A percentile compares a stretch with the other conserved stretches of the same genome.
Conservation (phyloP, 352 stramenopile genomes). For the Pythium aphanidermatum region DNA sequence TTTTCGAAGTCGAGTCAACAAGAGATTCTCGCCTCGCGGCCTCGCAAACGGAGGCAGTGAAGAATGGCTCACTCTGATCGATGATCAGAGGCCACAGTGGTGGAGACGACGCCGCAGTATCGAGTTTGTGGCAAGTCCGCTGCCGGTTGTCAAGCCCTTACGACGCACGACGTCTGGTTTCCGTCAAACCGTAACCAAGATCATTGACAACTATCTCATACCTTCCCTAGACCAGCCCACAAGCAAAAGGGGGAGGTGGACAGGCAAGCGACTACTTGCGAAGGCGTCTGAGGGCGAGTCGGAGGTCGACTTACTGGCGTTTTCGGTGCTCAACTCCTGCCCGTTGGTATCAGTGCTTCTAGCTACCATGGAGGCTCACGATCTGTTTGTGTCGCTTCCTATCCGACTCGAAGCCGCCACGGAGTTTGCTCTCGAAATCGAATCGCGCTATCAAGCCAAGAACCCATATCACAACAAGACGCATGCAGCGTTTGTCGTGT, state of each 20-base stretch:
- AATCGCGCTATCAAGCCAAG: conserved; percentile 55
- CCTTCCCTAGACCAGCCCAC: not conserved
- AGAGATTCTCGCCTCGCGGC: conserved; percentile 11
- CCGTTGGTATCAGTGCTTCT: conserved; percentile 61
- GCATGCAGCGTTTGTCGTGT: conserved; percentile 68
- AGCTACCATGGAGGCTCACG: conserved; percentile 58
- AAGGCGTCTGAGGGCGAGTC: conserved; percentile 24
- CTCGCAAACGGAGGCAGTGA: conserved; percentile 19
- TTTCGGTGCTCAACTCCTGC: conserved; percentile 34
- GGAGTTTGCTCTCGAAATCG: conserved; percentile 60
- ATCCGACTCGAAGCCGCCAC: conserved; percentile 44
- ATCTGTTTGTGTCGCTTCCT: conserved; percentile 46
- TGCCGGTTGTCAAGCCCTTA: conserved; percentile 24
- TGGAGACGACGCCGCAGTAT: conserved; percentile 35
- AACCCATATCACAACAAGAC: conserved; percentile 78
- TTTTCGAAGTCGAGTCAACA: conserved; percentile 8
- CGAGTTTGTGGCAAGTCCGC: conserved; percentile 1
- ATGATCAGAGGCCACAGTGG: conserved; percentile 35
- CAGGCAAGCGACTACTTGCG: conserved; percentile 32
- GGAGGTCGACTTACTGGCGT: conserved; percentile 48
- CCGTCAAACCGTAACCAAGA: conserved; percentile 40
- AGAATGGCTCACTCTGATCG: conserved; percentile 50
- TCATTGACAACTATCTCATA: conserved; percentile 37
- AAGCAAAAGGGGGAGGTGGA: conserved; percentile 21
- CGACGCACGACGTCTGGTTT: conserved; percentile 45